Evolutionary conservation across 1,284 basidiomycete species (phyloP), one percentile per base, ranked within the genome.

Genomic region (Ceraceosorus guamensis): DNA sequence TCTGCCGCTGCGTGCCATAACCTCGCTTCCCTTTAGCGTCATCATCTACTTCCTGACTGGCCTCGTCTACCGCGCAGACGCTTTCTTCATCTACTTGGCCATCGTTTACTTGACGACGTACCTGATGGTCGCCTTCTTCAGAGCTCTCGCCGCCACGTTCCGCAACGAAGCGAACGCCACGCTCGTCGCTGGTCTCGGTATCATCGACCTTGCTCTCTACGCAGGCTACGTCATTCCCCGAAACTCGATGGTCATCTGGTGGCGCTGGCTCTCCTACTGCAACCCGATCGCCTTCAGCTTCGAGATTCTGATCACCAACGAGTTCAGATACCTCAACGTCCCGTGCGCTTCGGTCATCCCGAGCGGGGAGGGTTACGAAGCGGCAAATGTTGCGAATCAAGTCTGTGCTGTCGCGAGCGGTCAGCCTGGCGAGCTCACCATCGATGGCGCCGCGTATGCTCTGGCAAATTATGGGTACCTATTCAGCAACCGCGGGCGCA

Each of bases 1-100:
- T 48, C 61, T 73, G 13, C 71, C 71, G 8, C 55, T 70, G 32
- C 63, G 67, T 31, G n/a, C 60, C 8, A 10, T 64, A 18, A 62
- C 57, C 7, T 51, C 67, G 4, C 56, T 57, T 4, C 31, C 55
- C 8, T 73, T 73, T 43, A 56, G 56, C 52, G 53, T 73, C 31
- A 24, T 71, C n/a, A 45, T 73, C 48, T 73, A 71, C 64, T 73
- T 71, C 39, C 61, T 73, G 64, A 60, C 66, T 5, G 63, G 64
- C 10, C 57, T 71, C 4, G 45, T 51, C 13, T 56, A 55, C 44
- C 55, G 56, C 10, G 66, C 67, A 13, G 66, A 53, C 35, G 60
- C 65, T 31, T 73, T 70, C 55, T 73, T 73, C 55, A 62, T 68
- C 54, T 67, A 66, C 55, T 68, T 56, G 44, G 52, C 52, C 44